Evolutionary conservation across 1,139 yeast species (phyloP).

Genomic region (Kodamaea ohmeri): DNA sequence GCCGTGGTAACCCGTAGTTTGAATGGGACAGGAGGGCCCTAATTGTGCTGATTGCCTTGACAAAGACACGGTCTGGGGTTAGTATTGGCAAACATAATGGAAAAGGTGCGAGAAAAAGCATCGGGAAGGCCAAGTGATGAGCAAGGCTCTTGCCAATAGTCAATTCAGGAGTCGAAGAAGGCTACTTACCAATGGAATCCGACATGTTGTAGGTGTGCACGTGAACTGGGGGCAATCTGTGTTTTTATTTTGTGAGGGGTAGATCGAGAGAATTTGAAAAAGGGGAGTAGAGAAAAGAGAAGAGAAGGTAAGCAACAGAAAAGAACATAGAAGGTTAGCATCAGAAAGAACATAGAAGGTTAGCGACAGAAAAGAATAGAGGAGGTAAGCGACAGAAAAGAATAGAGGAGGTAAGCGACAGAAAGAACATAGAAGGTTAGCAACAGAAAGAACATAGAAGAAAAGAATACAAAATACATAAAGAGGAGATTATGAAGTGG

Average conservation of each 20-base stretch:
- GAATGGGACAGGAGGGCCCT: conserved; percentile 68
- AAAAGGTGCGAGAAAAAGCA: no score
- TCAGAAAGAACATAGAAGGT: background rate
- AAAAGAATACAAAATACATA: no score
- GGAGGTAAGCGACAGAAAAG: no score
- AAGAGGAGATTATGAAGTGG: no score
- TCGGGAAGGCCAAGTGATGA: no score
- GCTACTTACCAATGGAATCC: conserved; percentile 45
- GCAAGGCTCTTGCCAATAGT: no score
- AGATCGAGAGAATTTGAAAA: background rate
- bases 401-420: no score
- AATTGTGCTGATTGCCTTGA: conserved; percentile 77
- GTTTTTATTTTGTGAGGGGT: conserved; percentile 3
- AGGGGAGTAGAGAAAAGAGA: background rate
- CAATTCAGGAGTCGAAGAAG: no score
- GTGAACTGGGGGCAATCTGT: conserved; percentile 6
- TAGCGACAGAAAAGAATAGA: no score
- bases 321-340: background rate
- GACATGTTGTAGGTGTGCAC: conserved; percentile 34
- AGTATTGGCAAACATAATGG: conserved; percentile 11
- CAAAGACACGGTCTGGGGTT: conserved; percentile 67
- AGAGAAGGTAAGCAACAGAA: background rate
- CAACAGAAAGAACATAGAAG: no score
- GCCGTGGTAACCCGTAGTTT: conserved; percentile 72
- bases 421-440: no score